Base-by-base conservation (phyloP, 163 green algal species). In the Chlamydomonas reinhardtii region DNA sequence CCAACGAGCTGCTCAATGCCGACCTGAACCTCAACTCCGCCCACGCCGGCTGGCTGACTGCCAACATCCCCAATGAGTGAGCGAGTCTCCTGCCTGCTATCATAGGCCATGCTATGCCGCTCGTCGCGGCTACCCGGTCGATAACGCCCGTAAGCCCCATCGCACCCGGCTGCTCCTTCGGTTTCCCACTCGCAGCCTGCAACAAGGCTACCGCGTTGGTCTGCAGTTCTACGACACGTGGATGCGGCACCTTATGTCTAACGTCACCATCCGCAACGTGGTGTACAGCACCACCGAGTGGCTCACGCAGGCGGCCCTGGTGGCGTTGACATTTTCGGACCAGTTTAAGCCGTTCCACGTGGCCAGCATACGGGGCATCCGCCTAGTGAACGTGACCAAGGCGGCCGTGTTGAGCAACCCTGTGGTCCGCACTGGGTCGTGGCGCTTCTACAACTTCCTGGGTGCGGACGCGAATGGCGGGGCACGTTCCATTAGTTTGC, bases 361-460 rank as follows among this genome's bases (percentile, higher is more conserved):
- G 12, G 66, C 31, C 31, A 29, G 29, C 5, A 25, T 73, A 2
- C 66, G 66, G 0, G 66, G 66, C 31, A 43, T 73, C 31, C 31
- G 31, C 12, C 20, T 73, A 2, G 66, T 73, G 29, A 73, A 73
- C 66, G 66, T 73, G 66, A 34, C 66, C 29, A 19, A 16, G 22
- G 31, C 17, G 4, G 66, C 66, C 0, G 37, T 16, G 14, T 16
- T 73, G 31, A 24, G 16, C 31, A 48, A 73, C 66, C 1, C 66
- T 2, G 1, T 43, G 15, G 29, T 31, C 31, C 37, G 31, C 29
- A 73, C 66, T 16, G 66, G 66, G 9, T 31, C 66, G 1, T 73
- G 66, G 66, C 66, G 66, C 16, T 73, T 73, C 66, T 73, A 73
- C 31, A 73, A 73, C 66, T 73, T 73, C 66, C n/a, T 73, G 3